Conservation (phyloP, 148 eudicot genomes). For the Vaccinium vitisidaea region DNA sequence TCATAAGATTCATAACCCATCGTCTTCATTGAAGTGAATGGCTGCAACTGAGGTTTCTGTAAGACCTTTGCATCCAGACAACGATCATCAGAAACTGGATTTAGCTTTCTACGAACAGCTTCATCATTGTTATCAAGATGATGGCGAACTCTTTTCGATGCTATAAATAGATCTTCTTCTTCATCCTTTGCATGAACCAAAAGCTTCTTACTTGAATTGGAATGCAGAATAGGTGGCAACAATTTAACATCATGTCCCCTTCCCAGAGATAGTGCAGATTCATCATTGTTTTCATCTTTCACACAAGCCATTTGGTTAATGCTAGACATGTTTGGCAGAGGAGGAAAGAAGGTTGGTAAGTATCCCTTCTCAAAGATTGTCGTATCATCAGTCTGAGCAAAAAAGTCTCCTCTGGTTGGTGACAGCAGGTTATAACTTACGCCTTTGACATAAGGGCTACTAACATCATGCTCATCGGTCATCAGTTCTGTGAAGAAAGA, state of each 20-base stretch:
- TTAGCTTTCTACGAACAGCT: conserved; percentile 1
- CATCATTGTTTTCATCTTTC: conserved; percentile 29
- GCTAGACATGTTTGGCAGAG: conserved; percentile 14
- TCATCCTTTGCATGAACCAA: conserved; percentile 16
- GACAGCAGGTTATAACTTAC: conserved; percentile 14
- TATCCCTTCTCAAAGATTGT: conserved; percentile 29
- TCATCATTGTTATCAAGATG: conserved; percentile 21
- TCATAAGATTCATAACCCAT: conserved; percentile 23
- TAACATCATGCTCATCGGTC: conserved; percentile 21
- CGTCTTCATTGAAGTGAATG: conserved; percentile 20
- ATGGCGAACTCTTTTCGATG: conserved; percentile 30
- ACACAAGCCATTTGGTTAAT: conserved; percentile 14
- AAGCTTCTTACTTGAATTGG: conserved; percentile 19
- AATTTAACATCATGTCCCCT: conserved; percentile 17
- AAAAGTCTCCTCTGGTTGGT: background rate
- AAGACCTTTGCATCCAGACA: conserved; percentile 12
- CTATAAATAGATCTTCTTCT: conserved; percentile 16
- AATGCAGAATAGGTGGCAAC: conserved; percentile 18
- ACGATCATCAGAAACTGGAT: conserved; percentile 16
- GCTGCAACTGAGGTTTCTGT: conserved; percentile 22
- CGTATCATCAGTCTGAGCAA: conserved; percentile 18
- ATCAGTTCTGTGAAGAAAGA: conserved; percentile 23
- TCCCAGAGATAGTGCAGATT: conserved; percentile 18
- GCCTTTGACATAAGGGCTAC: conserved; percentile 16
- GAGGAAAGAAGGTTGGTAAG: conserved; percentile 22